A percentile compares a stretch with the other conserved stretches of the same genome.
Evolutionary conservation across 768 basidiomycete genomes (phyloP).

Genomic region (Kondoa subrosea): DNA sequence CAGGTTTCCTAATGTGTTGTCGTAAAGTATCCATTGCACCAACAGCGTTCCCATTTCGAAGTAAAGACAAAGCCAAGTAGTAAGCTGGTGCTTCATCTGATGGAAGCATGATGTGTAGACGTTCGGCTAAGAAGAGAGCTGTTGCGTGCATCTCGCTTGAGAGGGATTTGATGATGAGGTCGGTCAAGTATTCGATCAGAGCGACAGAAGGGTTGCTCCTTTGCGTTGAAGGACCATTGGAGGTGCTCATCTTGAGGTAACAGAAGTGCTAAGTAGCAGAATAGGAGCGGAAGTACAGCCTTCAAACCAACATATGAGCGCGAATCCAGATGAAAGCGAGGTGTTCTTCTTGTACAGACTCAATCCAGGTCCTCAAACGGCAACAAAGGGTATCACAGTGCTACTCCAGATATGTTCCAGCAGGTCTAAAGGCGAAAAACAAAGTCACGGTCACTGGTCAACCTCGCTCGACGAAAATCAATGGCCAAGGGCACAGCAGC

Average conservation of each 20-base stretch:
- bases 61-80: slow-evolving; percentile 61
- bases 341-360: too few relatives aligned
- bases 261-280: too few relatives aligned
- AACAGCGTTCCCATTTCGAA: slow-evolving; percentile 52
- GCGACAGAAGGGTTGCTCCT: neutral
- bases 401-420: too few relatives aligned
- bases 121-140: slow-evolving; percentile 76
- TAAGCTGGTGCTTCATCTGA: slow-evolving; percentile 64
- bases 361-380: too few relatives aligned
- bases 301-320: too few relatives aligned
- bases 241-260: neutral
- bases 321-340: too few relatives aligned
- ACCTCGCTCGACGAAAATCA: too few relatives aligned
- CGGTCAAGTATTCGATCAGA: slow-evolving; percentile 4
- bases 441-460: too few relatives aligned
- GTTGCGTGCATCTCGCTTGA: slow-evolving; percentile 34
- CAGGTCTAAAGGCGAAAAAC: too few relatives aligned
- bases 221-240: neutral
- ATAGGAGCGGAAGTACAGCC: too few relatives aligned
- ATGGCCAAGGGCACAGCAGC: neutral
- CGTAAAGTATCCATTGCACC: slow-evolving; percentile 54
- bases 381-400: too few relatives aligned
- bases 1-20: slow-evolving; percentile 14
- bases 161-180: slow-evolving; percentile 8
- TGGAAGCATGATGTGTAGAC: slow-evolving; percentile 56